Evolutionary conservation across 164 flowering plant species (phyloP).

Genomic region (Macadamia integrifolia): DNA sequence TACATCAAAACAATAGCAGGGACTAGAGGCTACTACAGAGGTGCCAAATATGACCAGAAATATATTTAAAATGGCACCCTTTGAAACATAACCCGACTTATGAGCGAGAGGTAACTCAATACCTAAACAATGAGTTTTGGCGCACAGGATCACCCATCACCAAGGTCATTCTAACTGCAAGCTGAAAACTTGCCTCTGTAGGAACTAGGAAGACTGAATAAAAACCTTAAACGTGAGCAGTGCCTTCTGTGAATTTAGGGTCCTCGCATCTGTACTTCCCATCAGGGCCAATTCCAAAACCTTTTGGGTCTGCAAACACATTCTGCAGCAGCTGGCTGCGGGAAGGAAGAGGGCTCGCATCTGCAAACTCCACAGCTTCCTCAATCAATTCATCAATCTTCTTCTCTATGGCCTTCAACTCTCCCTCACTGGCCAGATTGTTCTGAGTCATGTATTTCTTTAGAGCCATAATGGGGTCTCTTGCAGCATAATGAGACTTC

Average conservation of each 20-base stretch:
- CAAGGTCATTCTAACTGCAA: slow-evolving; percentile 7
- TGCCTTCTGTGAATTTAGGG: slow-evolving; percentile 89
- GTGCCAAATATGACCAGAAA: background rate
- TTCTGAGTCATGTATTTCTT: slow-evolving; percentile 78
- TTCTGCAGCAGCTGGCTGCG: slow-evolving; percentile 85
- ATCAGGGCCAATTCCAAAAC: slow-evolving; percentile 95
- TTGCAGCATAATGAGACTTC: slow-evolving; percentile 76
- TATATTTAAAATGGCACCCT: background rate
- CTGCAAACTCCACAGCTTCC: slow-evolving; percentile 92
- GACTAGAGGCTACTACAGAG: background rate
- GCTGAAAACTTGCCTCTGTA: background rate
- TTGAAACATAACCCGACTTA: slow-evolving; percentile 3
- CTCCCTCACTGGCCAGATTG: slow-evolving; percentile 65
- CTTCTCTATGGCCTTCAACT: slow-evolving; percentile 74
- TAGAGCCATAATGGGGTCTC: slow-evolving; percentile 82
- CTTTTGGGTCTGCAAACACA: slow-evolving; percentile 93
- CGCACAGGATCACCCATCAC: slow-evolving; percentile 10
- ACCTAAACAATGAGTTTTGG: background rate
- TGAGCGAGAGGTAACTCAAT: slow-evolving; percentile 2
- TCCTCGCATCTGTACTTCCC: slow-evolving; percentile 90
- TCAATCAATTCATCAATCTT: slow-evolving; percentile 83
- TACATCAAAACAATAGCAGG: too few relatives aligned
- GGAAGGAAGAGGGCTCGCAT: slow-evolving; percentile 65
- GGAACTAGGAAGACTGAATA: background rate
- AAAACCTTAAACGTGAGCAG: slow-evolving; percentile 68